Conservation (phyloP, 148 eudicot genomes). For the Vaccinium vitisidaea region DNA sequence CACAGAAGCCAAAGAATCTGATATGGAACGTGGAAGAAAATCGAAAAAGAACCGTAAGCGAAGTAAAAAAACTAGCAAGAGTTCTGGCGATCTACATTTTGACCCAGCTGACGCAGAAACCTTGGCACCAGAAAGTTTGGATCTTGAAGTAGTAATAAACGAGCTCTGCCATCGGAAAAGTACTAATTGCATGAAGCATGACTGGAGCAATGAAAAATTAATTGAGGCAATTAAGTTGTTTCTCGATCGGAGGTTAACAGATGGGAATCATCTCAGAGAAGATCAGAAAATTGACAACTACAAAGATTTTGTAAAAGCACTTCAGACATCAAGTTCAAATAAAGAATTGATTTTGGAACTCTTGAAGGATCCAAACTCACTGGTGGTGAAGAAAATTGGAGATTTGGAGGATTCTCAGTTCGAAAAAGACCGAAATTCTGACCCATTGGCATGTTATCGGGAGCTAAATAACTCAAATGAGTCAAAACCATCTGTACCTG, state of each 20-base stretch:
- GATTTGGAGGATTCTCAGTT: slow-evolving; percentile 24
- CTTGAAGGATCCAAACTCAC: slow-evolving; percentile 39
- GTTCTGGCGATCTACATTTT: slow-evolving; percentile 46
- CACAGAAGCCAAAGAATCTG: slow-evolving; percentile 27
- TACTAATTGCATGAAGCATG: slow-evolving; percentile 21
- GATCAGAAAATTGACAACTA: slow-evolving; percentile 27
- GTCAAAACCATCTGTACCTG: slow-evolving; percentile 26
- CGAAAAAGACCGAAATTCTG: slow-evolving; percentile 30
- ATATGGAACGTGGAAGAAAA: slow-evolving; percentile 23
- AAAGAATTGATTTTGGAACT: slow-evolving; percentile 42
- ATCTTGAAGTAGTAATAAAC: slow-evolving; percentile 47
- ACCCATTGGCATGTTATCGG: slow-evolving; percentile 28
- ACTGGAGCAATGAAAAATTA: slow-evolving; percentile 46
- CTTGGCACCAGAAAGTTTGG: slow-evolving; percentile 32
- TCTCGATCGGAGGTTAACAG: slow-evolving; percentile 42
- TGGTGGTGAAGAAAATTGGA: slow-evolving; percentile 33
- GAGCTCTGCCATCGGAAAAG: slow-evolving; percentile 51
- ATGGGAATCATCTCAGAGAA: slow-evolving; percentile 27
- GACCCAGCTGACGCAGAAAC: slow-evolving; percentile 32
- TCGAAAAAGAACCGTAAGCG: slow-evolving; percentile 35
- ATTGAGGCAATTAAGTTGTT: slow-evolving; percentile 69
- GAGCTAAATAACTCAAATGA: slow-evolving; percentile 16
- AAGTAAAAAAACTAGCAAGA: slow-evolving; percentile 30
- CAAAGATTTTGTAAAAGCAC: slow-evolving; percentile 42
- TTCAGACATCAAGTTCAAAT: slow-evolving; percentile 44